Conservation (phyloP, 2,329 filamentous ascomycete genomes). For the Scedosporium aurantiacum region DNA sequence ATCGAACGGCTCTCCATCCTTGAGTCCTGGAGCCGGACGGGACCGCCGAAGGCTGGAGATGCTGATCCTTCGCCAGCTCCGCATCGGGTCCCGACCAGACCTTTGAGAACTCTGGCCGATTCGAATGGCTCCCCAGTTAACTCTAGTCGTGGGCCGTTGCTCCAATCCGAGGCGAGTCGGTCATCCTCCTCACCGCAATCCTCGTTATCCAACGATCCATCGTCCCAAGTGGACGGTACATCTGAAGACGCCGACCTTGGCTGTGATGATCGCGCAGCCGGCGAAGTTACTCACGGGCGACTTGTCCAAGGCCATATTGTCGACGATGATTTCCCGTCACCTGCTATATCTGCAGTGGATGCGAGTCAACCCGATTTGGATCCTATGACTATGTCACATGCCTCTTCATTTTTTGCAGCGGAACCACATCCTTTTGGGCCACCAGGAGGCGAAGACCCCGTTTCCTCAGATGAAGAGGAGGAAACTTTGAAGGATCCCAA, state of each 20-base stretch:
- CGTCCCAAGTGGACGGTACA: neutral
- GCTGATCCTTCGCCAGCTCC: neutral
- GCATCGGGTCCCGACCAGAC: conserved; percentile 10
- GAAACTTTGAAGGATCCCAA: conserved; percentile 71
- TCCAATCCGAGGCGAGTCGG: conserved; percentile 6
- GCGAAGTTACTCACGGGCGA: conserved; percentile 83
- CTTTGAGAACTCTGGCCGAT: conserved; percentile 27
- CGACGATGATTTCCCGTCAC: conserved; percentile 82
- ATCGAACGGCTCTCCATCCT: conserved; percentile 35
- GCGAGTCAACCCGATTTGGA: conserved; percentile 61
- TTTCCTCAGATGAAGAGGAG: conserved; percentile 83
- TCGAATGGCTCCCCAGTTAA: conserved; percentile 32
- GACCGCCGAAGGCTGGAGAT: neutral
- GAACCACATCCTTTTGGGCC: conserved; percentile 60
- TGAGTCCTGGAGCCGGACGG: conserved; percentile 16
- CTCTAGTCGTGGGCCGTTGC: conserved; percentile 15
- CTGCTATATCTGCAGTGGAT: conserved; percentile 57
- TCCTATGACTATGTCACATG: conserved; percentile 66
- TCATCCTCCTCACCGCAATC: conserved; percentile 8
- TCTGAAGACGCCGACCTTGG: conserved; percentile 31
- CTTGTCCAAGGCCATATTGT: conserved; percentile 92
- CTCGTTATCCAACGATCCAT: conserved; percentile 2
- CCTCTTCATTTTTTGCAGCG: conserved; percentile 70
- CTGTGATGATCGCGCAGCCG: conserved; percentile 70
- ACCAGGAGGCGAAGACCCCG: conserved; percentile 64